A percentile compares a stretch with the other conserved stretches of the same genome.
phyloP scores from a whole-genome alignment of 1,284 basidiomycete genomes.

The Rhodotorula glutinis region DNA sequence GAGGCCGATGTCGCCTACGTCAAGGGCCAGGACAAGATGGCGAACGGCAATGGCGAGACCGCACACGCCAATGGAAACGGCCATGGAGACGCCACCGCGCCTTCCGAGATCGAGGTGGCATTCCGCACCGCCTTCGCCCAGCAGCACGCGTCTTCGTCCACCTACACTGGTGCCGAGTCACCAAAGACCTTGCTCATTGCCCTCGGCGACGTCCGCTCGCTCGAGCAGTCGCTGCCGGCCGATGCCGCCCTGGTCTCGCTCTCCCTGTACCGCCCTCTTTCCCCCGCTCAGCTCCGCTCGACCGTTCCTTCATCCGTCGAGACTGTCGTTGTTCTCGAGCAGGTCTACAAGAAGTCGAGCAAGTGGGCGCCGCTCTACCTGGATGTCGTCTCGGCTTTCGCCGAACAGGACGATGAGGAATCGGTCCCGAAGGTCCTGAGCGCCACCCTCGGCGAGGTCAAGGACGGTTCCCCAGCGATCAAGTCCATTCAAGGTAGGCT shows the following conservation, averaged over 20 bases:
- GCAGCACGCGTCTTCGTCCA: constrained; percentile 15
- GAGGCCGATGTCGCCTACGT: constrained; percentile 3
- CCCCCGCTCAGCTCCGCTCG: constrained; percentile 61
- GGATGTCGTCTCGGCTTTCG: constrained; percentile 69
- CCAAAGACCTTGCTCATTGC: constrained; percentile 58
- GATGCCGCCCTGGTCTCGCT: constrained; percentile 65
- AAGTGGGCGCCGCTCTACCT: constrained; percentile 88
- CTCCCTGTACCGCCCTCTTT: constrained; percentile 71
- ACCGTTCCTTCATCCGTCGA: constrained; percentile 64
- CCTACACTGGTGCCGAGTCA: constrained; percentile 24
- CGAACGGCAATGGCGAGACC: constrained; percentile 8
- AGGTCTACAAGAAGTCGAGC: constrained; percentile 67
- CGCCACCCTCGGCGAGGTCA: constrained; percentile 59
- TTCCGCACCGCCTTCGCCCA: constrained; percentile 29
- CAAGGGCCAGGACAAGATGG: constrained; percentile 7
- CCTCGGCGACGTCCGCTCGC: constrained; percentile 58
- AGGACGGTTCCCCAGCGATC: constrained; percentile 50
- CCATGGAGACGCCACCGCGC: constrained; percentile 3
- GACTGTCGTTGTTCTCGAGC: constrained; percentile 80
- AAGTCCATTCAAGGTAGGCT: constrained; percentile 42
- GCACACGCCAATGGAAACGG: constrained; percentile 31
- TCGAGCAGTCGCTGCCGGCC: constrained; percentile 54
- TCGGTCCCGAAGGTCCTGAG: constrained; percentile 59
- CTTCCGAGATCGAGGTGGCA: constrained; percentile 5
- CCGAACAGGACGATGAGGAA: constrained; percentile 51